These are phyloP conservation scores for Coemansia sp. DNA, from an alignment of 192 early-diverging fungal species.

Conservation along the genomic window DNA sequence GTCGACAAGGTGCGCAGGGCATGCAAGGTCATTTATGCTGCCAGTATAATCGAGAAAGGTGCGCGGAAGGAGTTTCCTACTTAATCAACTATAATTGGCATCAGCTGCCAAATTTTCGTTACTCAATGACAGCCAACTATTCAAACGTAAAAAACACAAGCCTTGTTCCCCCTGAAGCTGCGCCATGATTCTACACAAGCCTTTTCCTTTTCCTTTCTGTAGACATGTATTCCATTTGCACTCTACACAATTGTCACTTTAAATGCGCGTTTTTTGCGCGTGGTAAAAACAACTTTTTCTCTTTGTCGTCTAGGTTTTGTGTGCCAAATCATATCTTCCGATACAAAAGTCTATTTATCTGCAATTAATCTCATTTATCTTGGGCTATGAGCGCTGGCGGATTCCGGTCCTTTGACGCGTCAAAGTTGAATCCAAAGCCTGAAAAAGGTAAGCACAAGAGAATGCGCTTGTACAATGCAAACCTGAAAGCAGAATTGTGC, in stretches of 20 bases:
- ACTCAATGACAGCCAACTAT: too few species aligned
- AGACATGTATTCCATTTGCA: too few species aligned
- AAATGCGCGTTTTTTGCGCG: neutral
- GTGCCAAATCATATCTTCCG: neutral
- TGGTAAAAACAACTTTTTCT: neutral
- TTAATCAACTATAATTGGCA: too few species aligned
- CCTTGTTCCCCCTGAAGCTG: too few species aligned
- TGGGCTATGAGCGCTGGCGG: slow-evolving; percentile 48
- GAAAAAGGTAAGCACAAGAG: slow-evolving; percentile 5
- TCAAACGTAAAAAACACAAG: too few species aligned
- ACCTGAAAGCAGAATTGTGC: too few species aligned
- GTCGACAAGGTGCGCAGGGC: slow-evolving; percentile 43
- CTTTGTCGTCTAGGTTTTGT: neutral
- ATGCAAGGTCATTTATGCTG: slow-evolving; percentile 45
- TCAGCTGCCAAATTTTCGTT: too few species aligned
- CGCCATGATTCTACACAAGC: too few species aligned
- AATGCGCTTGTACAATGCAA: too few species aligned
- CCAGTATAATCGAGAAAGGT: slow-evolving; percentile 32
- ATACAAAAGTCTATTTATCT: neutral
- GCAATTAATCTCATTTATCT: neutral
- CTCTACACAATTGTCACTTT: too few species aligned
- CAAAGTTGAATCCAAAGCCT: slow-evolving; percentile 19
- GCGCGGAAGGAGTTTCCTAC: slow-evolving; percentile 9
- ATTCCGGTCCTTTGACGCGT: slow-evolving; percentile 38
- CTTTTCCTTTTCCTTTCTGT: too few species aligned